phyloP scores from a whole-genome alignment of 192 early-diverging fungal species.

The Coemansia sp. region DNA sequence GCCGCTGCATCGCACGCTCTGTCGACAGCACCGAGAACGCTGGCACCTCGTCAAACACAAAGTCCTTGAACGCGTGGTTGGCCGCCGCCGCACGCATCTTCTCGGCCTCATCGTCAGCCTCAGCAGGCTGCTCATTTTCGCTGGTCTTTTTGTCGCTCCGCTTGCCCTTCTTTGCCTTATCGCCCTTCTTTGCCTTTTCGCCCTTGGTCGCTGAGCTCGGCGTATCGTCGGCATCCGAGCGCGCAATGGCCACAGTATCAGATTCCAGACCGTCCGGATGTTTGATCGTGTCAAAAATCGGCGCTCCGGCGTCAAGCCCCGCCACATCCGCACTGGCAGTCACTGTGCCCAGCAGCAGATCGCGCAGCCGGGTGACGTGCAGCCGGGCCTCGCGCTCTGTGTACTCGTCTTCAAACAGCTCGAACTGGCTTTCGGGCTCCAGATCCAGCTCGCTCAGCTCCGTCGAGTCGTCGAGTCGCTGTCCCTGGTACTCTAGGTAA shows the following conservation, averaged over 20 bases:
- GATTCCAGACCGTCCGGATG: constrained; percentile 16
- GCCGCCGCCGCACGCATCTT: constrained; percentile 13
- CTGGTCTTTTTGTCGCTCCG: constrained; percentile 21
- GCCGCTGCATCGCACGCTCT: constrained; percentile 54
- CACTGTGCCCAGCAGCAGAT: constrained; percentile 74
- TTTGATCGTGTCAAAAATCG: constrained; percentile 61
- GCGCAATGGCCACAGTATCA: background rate
- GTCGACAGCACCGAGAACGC: constrained; percentile 57
- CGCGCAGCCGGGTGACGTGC: constrained; percentile 85
- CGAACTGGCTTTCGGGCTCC: constrained; percentile 64
- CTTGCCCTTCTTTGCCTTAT: constrained; percentile 26
- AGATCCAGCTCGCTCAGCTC: constrained; percentile 71
- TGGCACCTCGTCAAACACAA: constrained; percentile 17
- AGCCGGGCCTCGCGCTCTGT: constrained; percentile 90
- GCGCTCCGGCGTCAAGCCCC: constrained; percentile 73
- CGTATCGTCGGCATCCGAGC: constrained; percentile 7
- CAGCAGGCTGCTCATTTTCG: background rate
- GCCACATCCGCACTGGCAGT: constrained; percentile 36
- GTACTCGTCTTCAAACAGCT: constrained; percentile 76
- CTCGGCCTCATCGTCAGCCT: background rate
- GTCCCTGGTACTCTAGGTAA: constrained; percentile 72
- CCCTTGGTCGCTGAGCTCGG: background rate
- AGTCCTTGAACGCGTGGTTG: constrained; percentile 26
- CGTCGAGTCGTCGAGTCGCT: constrained; percentile 71
- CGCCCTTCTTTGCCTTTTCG: constrained; percentile 1